Base-by-base conservation (phyloP, 2,329 filamentous ascomycete genomes). In the Aspergillus costaricaensis region DNA sequence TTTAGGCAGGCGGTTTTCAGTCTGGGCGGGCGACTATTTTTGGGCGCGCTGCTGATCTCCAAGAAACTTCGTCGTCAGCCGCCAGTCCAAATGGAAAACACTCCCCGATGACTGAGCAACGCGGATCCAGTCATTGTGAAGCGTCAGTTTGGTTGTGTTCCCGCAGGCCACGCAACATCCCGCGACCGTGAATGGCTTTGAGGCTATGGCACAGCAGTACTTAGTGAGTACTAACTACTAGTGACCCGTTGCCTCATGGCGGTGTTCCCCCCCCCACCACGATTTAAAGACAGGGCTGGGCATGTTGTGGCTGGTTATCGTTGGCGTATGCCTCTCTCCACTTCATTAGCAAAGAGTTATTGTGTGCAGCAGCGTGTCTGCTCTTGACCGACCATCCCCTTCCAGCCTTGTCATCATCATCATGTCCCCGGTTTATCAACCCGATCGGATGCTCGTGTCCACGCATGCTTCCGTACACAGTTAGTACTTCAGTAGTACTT, bases 1-100 rank as follows among this genome's bases (percentile, higher is more conserved):
- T 55, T 55, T 55, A 55, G 53, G 53, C 39, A 55, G 53, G 53
- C 53, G 41, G 39, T 44, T 44, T 36, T 55, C 53, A 17, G 53
- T 41, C 27, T 55, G 19, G 53, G 53, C 53, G 53, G 39, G 27
- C 53, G 39, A 27, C 53, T 55, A 55, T 55, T 55, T 55, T 55
- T 55, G 53, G 53, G 53, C 53, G 52, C 52, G 53, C 39, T 19
- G 53, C 39, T 19, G 53, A 55, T 55, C 51, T 23, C 50, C 23
- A 27, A 23, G 36, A 17, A 5, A 15, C 38, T 21, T 43, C 41
- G 53, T 55, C 53, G 39, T 55, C 25, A 55, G 53, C 39, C 39
- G 15, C 44, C 17, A 21, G n/a, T n/a, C 17, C 41, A 0, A 17
- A 21, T 14, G 41, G 41, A 21, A 36, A 36, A 36, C 12, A 12